Conservation (phyloP, 805 yeast genomes). For the Wickerhamiella azymoides region DNA sequence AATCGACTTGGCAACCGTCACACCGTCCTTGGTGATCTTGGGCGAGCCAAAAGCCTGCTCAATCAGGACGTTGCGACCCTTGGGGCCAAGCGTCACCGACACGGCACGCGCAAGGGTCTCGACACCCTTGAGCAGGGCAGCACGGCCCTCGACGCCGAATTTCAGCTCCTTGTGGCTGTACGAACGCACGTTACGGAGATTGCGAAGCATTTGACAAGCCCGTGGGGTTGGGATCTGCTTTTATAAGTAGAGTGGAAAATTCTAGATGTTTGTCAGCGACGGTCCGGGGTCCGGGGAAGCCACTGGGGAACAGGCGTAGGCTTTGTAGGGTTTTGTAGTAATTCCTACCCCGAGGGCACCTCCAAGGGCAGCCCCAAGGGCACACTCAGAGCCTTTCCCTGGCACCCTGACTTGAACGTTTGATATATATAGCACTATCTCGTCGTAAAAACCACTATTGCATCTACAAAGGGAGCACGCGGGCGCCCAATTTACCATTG, state of each 20-base stretch:
- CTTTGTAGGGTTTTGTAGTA: background rate
- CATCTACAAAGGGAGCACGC: constrained; percentile 3
- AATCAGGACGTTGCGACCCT: constrained; percentile 91
- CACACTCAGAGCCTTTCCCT: too few species aligned
- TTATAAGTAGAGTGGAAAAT: constrained; percentile 5
- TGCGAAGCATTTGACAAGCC: constrained; percentile 1
- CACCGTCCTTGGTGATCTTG: constrained; percentile 98
- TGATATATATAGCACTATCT: too few species aligned
- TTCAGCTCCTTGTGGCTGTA: constrained; percentile 75
- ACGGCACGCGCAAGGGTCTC: constrained; percentile 93
- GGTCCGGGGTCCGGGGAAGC: too few species aligned
- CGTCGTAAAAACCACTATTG: too few species aligned
- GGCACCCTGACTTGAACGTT: too few species aligned
- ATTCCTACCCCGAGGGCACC: too few species aligned
- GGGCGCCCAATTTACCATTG: constrained; percentile 4
- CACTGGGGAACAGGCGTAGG: too few species aligned
- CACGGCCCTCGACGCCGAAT: constrained; percentile 96
- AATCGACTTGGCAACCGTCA: constrained; percentile 83
- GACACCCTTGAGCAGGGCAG: constrained; percentile 85
- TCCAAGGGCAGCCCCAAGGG: too few species aligned
- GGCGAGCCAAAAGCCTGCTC: constrained; percentile 96
- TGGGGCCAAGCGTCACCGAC: constrained; percentile 92
- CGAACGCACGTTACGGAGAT: constrained; percentile 22
- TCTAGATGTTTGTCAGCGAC: constrained; percentile 4
- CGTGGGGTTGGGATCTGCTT: background rate